phyloP scores from a whole-genome alignment of 768 basidiomycete species.

The Rhodotorula diobovata region DNA sequence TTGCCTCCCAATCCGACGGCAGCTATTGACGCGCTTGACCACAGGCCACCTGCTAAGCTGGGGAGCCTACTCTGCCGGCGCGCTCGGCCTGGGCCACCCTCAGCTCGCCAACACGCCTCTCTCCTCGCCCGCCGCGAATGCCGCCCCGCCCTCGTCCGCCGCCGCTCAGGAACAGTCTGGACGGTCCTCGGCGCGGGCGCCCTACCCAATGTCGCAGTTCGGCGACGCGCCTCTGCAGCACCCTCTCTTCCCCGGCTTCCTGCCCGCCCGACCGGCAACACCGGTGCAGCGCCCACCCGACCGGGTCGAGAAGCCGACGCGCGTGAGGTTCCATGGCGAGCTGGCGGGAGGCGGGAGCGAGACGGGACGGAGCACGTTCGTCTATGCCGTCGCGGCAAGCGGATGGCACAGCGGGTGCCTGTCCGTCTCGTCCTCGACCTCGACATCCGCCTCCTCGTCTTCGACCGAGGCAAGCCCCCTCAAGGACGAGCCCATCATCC shows the following conservation, averaged over 20 bases:
- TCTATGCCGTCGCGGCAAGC: constrained; percentile 71
- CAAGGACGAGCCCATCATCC: constrained; percentile 14
- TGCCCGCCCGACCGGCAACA: constrained; percentile 25
- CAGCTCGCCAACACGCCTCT: constrained; percentile 38
- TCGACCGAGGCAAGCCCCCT: too few species aligned
- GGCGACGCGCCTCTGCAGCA: neutral
- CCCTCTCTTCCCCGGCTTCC: constrained; percentile 45
- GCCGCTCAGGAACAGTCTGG: too few species aligned
- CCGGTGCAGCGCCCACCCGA: constrained; percentile 48
- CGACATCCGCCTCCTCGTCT: too few species aligned
- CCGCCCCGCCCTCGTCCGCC: constrained; percentile 51
- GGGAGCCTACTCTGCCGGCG: constrained; percentile 58
- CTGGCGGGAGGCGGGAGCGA: constrained; percentile 44
- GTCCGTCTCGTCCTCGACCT: constrained; percentile 53
- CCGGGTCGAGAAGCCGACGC: constrained; percentile 59
- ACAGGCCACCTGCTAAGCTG: constrained; percentile 22
- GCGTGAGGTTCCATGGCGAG: constrained; percentile 63
- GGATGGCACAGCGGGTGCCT: constrained; percentile 93
- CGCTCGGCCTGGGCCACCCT: constrained; percentile 80
- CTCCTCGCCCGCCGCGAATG: constrained; percentile 52
- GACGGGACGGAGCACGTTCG: constrained; percentile 60
- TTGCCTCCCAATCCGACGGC: constrained; percentile 49
- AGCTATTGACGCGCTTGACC: neutral
- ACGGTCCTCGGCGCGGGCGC: too few species aligned
- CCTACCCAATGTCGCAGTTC: constrained; percentile 48